phyloP scores from a whole-genome alignment of 345 rosid species.

The Eutrema japonicum region DNA sequence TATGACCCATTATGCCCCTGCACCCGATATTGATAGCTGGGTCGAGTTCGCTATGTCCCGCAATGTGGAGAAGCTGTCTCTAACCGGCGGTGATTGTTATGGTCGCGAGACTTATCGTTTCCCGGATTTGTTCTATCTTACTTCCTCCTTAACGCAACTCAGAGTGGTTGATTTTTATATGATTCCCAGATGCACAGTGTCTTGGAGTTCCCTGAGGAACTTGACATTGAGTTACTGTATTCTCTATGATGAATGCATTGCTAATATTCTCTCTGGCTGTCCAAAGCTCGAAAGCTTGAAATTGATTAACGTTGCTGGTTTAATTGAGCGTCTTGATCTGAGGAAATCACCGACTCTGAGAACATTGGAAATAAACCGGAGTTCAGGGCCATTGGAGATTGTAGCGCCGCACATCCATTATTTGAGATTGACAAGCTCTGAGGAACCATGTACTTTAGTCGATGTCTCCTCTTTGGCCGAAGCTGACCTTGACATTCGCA shows the following conservation, averaged over 20 bases:
- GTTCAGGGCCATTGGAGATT: background rate
- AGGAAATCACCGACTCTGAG: background rate
- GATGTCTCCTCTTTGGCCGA: constrained; percentile 16
- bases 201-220: constrained; percentile 17
- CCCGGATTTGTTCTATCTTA: background rate
- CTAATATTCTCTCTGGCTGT: constrained; percentile 20
- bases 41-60: background rate
- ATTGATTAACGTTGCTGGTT: background rate
- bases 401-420: constrained; percentile 23
- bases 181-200: background rate
- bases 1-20: background rate
- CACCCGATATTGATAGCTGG: background rate
- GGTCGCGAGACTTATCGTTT: background rate
- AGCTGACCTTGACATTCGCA: background rate
- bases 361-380: background rate
- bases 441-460: background rate
- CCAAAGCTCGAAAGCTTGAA: constrained; percentile 1
- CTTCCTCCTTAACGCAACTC: background rate
- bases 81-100: background rate
- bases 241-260: background rate
- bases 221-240: background rate
- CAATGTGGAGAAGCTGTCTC: constrained; percentile 9
- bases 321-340: background rate
- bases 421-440: background rate
- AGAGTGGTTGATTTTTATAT: background rate